These are phyloP conservation scores for Helianthus annuus DNA, from an alignment of 129 eudicot species.

Conservation along the genomic window DNA sequence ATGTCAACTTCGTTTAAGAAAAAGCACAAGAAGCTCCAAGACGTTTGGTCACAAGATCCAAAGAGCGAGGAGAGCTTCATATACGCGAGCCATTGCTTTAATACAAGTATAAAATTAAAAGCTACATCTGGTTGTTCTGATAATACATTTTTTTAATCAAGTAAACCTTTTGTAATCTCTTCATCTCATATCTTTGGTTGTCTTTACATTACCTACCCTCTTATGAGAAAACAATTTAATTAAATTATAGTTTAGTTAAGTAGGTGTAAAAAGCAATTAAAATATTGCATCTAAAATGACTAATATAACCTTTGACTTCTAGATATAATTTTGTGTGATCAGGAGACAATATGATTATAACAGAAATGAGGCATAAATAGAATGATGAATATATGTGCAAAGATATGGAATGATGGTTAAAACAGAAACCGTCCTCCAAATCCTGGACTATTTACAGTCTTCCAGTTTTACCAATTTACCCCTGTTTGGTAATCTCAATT, in stretches of 20 bases:
- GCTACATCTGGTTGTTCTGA: no score
- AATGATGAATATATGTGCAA: conserved; percentile 8
- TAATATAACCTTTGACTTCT: not conserved
- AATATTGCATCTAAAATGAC: not conserved
- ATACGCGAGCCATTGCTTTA: no score
- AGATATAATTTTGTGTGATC: not conserved
- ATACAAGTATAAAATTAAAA: no score
- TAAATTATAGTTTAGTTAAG: not conserved
- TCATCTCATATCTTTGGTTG: no score
- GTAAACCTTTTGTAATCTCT: no score
- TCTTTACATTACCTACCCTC: no score
- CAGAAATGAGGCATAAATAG: not conserved
- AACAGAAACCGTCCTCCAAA: conserved; percentile 4
- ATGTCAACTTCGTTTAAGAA: no score
- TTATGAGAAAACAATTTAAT: no score
- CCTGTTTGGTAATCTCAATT: not conserved
- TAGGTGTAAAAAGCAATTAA: not conserved
- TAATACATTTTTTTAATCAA: no score
- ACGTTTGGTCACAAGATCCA: no score
- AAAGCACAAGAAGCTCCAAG: no score
- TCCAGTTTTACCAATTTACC: not conserved
- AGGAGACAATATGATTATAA: not conserved
- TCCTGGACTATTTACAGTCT: not conserved
- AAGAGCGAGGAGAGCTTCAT: no score
- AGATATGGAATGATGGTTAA: conserved; percentile 8